Conservation (phyloP, 257 asterid genomes). For the Misopates orontium region DNA sequence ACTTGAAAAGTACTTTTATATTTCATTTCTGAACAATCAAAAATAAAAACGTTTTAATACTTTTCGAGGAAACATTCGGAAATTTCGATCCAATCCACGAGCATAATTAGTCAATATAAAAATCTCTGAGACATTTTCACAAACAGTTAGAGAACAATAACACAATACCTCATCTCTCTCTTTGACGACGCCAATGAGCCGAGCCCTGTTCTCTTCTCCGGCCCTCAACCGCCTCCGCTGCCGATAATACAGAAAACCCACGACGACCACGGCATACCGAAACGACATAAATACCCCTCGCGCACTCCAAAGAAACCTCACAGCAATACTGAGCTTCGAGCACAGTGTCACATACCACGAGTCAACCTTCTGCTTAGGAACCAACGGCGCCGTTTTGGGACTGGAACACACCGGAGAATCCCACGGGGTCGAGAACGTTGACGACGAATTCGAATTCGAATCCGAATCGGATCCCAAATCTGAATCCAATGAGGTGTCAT, state of each 20-base stretch:
- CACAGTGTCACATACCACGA: slow-evolving; percentile 37
- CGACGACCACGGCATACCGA: slow-evolving; percentile 24
- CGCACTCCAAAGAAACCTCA: slow-evolving; percentile 24
- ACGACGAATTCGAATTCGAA: slow-evolving; percentile 36
- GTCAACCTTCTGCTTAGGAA: slow-evolving; percentile 24
- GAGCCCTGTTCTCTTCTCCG: not conserved
- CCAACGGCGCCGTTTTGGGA: slow-evolving; percentile 16
- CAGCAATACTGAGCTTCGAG: slow-evolving; percentile 27
- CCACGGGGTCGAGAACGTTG: slow-evolving; percentile 39
- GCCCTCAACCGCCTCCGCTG: slow-evolving; percentile 12
- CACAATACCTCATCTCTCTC: slow-evolving; percentile 48
- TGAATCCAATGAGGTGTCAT: slow-evolving; percentile 26
- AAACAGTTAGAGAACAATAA: slow-evolving; percentile 31
- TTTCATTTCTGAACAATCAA: no score
- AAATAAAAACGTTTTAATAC: no score
- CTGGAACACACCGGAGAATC: slow-evolving; percentile 29
- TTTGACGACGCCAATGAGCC: slow-evolving; percentile 16
- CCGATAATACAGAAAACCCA: slow-evolving; percentile 25
- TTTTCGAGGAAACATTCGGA: no score
- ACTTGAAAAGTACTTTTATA: no score
- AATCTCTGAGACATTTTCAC: slow-evolving; percentile 38
- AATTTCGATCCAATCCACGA: no score
- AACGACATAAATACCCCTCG: slow-evolving; percentile 26
- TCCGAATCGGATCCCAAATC: slow-evolving; percentile 37
- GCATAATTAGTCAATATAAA: not conserved